A percentile compares a stretch with the other conserved stretches of the same genome.
Conservation (phyloP, 208 protist genomes). For the Trypanosoma melophagium region DNA sequence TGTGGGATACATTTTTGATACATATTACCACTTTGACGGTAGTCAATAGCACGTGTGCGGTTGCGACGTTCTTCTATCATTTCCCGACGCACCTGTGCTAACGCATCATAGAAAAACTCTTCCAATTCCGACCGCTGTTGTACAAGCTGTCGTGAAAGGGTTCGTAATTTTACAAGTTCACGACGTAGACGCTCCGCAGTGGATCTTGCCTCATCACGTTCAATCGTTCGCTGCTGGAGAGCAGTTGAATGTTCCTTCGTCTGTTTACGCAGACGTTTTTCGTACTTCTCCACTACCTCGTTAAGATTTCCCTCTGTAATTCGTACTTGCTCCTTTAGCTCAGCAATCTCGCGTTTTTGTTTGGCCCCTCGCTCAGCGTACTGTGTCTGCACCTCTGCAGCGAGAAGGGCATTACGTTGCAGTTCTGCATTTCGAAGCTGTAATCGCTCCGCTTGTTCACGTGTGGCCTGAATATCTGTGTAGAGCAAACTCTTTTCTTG, state of each 20-base stretch:
- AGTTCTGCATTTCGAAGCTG: slow-evolving; percentile 46
- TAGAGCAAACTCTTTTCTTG: slow-evolving; percentile 67
- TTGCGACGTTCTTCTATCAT: slow-evolving; percentile 57
- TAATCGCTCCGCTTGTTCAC: slow-evolving; percentile 26
- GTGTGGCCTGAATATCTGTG: slow-evolving; percentile 38
- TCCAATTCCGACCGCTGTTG: slow-evolving; percentile 79
- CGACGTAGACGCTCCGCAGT: slow-evolving; percentile 43
- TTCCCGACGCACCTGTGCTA: slow-evolving; percentile 68
- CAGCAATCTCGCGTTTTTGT: slow-evolving; percentile 40
- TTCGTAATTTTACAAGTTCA: slow-evolving; percentile 69
- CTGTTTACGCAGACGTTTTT: slow-evolving; percentile 40
- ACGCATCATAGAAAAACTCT: slow-evolving; percentile 81
- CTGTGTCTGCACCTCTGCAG: slow-evolving; percentile 38
- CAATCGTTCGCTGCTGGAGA: slow-evolving; percentile 35
- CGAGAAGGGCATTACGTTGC: slow-evolving; percentile 47
- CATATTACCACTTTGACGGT: slow-evolving; percentile 13
- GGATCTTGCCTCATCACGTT: slow-evolving; percentile 60
- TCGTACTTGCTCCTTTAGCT: slow-evolving; percentile 27
- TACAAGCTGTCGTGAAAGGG: slow-evolving; percentile 53
- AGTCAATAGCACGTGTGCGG: neutral
- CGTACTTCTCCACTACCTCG: slow-evolving; percentile 53
- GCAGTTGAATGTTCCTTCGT: slow-evolving; percentile 30
- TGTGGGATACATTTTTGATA: slow-evolving; percentile 40
- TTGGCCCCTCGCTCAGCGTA: slow-evolving; percentile 42
- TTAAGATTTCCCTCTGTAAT: slow-evolving; percentile 62